phyloP scores from a whole-genome alignment of 768 basidiomycete species.

The Coprinopsis strossmayeri region DNA sequence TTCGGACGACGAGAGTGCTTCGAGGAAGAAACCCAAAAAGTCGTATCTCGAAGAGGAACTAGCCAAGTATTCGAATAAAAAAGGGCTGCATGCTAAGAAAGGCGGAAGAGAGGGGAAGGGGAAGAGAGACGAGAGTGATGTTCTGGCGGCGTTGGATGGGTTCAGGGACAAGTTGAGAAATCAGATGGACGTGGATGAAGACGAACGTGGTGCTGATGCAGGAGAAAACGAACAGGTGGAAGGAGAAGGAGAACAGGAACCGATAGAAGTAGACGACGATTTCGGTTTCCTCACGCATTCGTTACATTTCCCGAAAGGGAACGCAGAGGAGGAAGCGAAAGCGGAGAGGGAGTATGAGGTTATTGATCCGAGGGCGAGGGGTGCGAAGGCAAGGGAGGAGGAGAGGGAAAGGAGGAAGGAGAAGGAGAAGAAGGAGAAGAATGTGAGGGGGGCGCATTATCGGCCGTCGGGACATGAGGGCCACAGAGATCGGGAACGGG shows the following conservation, averaged over 20 bases:
- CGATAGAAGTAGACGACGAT: conserved; percentile 76
- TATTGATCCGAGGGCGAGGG: conserved; percentile 73
- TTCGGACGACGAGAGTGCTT: conserved; percentile 59
- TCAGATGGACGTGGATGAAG: conserved; percentile 24
- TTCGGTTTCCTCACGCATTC: conserved; percentile 67
- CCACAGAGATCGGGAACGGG: too few species aligned
- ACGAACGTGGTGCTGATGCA: conserved; percentile 12
- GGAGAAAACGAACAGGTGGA: conserved; percentile 12
- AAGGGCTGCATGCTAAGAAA: conserved; percentile 46
- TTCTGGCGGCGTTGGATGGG: conserved; percentile 59
- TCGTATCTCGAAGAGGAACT: conserved; percentile 80
- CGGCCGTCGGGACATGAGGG: too few species aligned
- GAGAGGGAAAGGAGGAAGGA: conserved; percentile 59
- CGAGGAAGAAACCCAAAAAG: conserved; percentile 50
- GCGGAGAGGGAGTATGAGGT: conserved; percentile 86
- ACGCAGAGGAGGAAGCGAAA: conserved; percentile 66
- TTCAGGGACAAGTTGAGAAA: conserved; percentile 68
- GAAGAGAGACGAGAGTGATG: conserved; percentile 65
- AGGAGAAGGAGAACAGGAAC: conserved; percentile 21
- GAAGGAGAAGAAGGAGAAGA: conserved; percentile 23
- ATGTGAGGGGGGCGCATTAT: too few species aligned
- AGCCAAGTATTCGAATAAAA: conserved; percentile 68
- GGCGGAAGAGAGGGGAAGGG: conserved; percentile 29
- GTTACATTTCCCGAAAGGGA: conserved; percentile 73
- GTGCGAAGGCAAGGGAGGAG: conserved; percentile 72